Evolutionary conservation across 306 rosid genomes (phyloP), one percentile per base, ranked within the genome.

Genomic region (Abrus precatorius): DNA sequence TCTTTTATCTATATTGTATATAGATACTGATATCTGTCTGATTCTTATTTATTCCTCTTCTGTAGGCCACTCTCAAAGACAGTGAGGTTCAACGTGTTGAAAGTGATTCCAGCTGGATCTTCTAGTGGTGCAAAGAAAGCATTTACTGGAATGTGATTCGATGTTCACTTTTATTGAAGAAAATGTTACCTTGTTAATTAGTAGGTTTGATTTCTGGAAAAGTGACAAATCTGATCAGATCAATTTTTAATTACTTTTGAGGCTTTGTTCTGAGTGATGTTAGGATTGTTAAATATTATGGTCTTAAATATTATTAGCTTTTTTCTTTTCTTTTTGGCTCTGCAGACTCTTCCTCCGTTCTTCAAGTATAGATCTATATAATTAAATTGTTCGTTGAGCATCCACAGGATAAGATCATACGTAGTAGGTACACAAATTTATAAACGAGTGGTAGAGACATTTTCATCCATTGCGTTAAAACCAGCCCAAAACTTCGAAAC

Each of bases 21-120:
- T 70, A 36, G 34, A 32, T 32, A 20, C 20, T 20, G 20, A 20
- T 20, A 4, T 44, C 3, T 32, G 5, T 55, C 27, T 59, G 33
- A 11, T 73, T 57, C 50, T 28, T 7, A 32, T 20, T 14, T 41
- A 1, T 63, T 29, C 20, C 12, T 27, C 20, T 52, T 40, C 29
- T 57, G 70, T 63, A 90, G 97, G 89, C 98, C 97, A 3, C 76
- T 94, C 85, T 92, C 97, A 4, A 94, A 90, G 92, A 94, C 98
- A 0, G 93, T 89, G 72, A 85, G 98, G 87, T 94, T 94, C 83
- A 94, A 92, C 3, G 98, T 94, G 44, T 61, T 94, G 85, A 94
- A 94, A 77, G 97, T 94, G 74, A 72, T 91, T 55, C 97, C 96
- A 7, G 93, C 97, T 6, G 97, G 97, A 75, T 89, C 97, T 56